These are phyloP conservation scores for Boletus insuetus DNA, from an alignment of 768 basidiomycete species.

Conservation along the genomic window DNA sequence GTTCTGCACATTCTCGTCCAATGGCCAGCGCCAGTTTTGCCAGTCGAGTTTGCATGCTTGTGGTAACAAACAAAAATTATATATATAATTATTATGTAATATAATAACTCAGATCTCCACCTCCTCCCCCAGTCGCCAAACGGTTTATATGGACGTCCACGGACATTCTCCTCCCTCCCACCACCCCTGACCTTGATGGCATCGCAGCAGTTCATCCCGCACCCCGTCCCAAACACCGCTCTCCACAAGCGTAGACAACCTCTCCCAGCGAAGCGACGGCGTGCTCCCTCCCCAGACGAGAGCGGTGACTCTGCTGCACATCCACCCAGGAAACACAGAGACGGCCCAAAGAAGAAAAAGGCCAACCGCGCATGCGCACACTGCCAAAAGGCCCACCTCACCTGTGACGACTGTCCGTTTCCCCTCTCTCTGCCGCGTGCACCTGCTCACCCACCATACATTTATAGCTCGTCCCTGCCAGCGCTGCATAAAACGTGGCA, in stretches of 20 bases:
- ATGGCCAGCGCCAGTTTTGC: conserved; percentile 33
- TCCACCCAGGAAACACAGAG: conserved; percentile 54
- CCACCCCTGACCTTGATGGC: background rate
- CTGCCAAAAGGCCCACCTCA: conserved; percentile 96
- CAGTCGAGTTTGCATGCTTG: conserved; percentile 11
- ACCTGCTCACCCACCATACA: conserved; percentile 6
- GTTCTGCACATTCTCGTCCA: conserved; percentile 34
- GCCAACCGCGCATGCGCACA: conserved; percentile 91
- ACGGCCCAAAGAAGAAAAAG: conserved; percentile 91
- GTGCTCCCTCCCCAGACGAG: conserved; percentile 58
- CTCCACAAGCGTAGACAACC: conserved; percentile 38
- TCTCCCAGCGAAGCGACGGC: conserved; percentile 53
- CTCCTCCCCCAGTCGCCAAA: background rate
- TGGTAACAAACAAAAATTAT: too few species aligned
- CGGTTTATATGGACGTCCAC: conserved; percentile 11
- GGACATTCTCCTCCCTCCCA: conserved; percentile 2
- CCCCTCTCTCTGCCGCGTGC: background rate
- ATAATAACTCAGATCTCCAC: conserved; percentile 10
- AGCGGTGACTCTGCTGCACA: conserved; percentile 46
- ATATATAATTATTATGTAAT: conserved; percentile 18
- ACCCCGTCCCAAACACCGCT: background rate
- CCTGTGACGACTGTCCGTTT: conserved; percentile 93
- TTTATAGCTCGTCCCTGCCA: conserved; percentile 88
- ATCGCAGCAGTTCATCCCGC: background rate
- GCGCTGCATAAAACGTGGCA: conserved; percentile 91